Percentiles rank a stretch among this genome's conserved stretches.
phyloP scores from a whole-genome alignment of 2,329 filamentous ascomycete species.

The Colletotrichum sp. region DNA sequence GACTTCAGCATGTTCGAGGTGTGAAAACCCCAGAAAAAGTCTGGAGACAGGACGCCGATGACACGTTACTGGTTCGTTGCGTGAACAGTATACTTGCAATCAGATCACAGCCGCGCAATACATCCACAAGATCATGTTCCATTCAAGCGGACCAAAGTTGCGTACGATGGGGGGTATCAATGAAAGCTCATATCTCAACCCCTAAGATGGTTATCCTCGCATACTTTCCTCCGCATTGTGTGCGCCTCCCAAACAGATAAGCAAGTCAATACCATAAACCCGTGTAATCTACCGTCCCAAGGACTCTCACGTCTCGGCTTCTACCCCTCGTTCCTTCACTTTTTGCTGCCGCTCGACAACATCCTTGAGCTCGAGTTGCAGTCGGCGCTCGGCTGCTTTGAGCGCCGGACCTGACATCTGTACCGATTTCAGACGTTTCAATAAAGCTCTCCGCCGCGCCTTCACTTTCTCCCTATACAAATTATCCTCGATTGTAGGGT shows the following conservation, averaged over 20 bases:
- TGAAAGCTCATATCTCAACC: neutral
- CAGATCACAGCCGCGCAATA: neutral
- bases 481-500: accelerated
- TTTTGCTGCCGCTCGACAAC: neutral
- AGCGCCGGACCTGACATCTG: neutral
- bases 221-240: neutral
- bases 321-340: neutral
- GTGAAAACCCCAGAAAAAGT: neutral
- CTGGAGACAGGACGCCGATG: neutral
- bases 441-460: neutral
- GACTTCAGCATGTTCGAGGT: neutral
- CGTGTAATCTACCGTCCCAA: neutral
- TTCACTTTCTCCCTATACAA: neutral
- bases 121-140: neutral
- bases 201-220: neutral
- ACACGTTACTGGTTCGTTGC: no score
- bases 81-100: neutral
- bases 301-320: neutral
- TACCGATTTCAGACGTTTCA: neutral
- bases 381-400: neutral
- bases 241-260: neutral
- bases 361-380: neutral
- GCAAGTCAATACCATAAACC: neutral
- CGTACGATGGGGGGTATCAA: neutral
- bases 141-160: neutral